These are phyloP conservation scores for Secale cereale DNA, from an alignment of 176 grass and related monocot genomes.

Conservation along the genomic window DNA sequence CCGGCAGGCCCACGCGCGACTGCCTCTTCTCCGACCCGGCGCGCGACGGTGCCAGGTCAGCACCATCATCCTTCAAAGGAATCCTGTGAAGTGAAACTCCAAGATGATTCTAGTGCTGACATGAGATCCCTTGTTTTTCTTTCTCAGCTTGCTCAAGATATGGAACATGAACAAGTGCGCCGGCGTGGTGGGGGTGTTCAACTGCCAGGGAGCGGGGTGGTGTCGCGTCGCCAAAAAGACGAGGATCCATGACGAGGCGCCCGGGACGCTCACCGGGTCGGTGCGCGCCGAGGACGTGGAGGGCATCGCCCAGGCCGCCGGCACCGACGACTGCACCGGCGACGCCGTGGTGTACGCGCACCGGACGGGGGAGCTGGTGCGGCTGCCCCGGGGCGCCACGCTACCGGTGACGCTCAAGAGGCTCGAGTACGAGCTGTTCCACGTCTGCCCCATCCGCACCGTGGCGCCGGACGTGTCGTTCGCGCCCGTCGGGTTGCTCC, in stretches of 20 bases:
- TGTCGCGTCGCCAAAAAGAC: conserved; percentile 59
- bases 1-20: conserved; percentile 64
- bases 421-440: conserved; percentile 78
- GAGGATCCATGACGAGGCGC: conserved; percentile 59
- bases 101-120: background rate
- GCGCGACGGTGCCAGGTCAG: conserved; percentile 56
- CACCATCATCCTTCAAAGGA: background rate
- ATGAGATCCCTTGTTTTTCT: background rate
- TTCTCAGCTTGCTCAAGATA: conserved; percentile 71
- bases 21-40: conserved; percentile 87
- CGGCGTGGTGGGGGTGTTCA: conserved; percentile 81
- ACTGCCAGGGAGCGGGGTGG: conserved; percentile 92
- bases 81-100: background rate
- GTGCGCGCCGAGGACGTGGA: conserved; percentile 54
- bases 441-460: conserved; percentile 56
- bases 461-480: conserved; percentile 19
- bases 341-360: conserved; percentile 49
- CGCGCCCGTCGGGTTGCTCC: conserved; percentile 59
- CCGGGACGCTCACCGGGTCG: conserved; percentile 50
- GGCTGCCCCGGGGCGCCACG: conserved; percentile 45
- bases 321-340: conserved; percentile 23
- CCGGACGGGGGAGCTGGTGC: conserved; percentile 47
- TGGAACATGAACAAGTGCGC: conserved; percentile 74
- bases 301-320: conserved; percentile 32
- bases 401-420: conserved; percentile 68